phyloP scores from a whole-genome alignment of 2,329 filamentous ascomycete species.

The Exophiala calicioides region DNA sequence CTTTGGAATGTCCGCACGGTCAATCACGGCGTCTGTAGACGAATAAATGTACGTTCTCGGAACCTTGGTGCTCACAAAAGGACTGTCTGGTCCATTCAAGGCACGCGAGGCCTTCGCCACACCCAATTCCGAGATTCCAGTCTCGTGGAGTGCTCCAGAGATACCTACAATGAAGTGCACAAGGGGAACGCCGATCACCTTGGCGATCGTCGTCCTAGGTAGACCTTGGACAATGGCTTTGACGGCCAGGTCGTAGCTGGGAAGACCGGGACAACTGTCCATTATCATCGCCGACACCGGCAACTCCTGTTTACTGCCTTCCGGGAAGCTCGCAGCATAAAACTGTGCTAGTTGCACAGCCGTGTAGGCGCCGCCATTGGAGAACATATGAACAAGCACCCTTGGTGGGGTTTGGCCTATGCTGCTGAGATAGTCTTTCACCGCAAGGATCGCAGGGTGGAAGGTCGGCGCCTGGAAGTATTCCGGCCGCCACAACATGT shows the following conservation, averaged over 20 bases:
- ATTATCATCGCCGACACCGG: no score
- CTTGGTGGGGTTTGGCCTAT: not conserved
- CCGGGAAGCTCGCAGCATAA: conserved; percentile 20
- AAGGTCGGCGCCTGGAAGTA: conserved; percentile 4
- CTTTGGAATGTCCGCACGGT: conserved; percentile 48
- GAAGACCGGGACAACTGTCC: no score
- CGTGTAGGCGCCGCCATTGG: conserved; percentile 53
- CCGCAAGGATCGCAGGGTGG: conserved; percentile 1
- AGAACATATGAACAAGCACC: conserved; percentile 55
- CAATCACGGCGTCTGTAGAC: conserved; percentile 50
- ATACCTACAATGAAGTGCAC: no score
- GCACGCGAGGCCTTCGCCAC: not conserved
- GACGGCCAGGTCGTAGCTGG: no score
- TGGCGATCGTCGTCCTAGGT: no score
- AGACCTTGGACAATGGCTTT: no score
- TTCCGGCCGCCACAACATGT: conserved; percentile 9
- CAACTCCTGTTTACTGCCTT: not conserved
- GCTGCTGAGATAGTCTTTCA: conserved; percentile 1
- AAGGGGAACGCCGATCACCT: no score
- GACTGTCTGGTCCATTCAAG: no score
- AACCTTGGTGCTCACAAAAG: conserved; percentile 26
- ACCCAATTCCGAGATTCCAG: not conserved
- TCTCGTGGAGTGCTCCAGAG: conserved; percentile 32
- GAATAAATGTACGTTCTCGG: conserved; percentile 57
- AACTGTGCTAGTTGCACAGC: conserved; percentile 43